phyloP scores from a whole-genome alignment of 257 asterid genomes.

The Solanum medicagineum region DNA sequence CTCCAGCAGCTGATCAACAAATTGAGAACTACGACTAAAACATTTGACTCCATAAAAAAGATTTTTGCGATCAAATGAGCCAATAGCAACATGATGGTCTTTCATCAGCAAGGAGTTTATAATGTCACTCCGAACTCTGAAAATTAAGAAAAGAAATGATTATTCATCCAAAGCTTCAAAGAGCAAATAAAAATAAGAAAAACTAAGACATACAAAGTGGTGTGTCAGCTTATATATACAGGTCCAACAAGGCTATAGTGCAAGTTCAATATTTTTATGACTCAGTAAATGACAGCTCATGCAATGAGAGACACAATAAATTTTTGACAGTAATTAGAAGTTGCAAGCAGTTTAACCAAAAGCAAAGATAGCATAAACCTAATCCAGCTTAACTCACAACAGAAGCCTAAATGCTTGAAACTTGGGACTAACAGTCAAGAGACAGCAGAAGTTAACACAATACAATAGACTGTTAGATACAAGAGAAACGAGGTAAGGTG shows the following conservation, averaged over 20 bases:
- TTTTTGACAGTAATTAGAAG: background rate
- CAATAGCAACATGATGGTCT: background rate
- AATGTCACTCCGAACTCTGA: constrained; percentile 33
- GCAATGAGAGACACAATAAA: background rate
- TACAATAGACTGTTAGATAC: background rate
- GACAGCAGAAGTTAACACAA: background rate
- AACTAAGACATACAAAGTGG: background rate
- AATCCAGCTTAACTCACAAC: background rate
- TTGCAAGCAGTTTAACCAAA: background rate
- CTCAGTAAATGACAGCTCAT: background rate
- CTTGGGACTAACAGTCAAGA: background rate
- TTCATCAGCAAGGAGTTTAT: no score
- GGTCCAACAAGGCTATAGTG: background rate
- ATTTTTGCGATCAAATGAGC: no score
- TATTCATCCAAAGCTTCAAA: constrained; percentile 1
- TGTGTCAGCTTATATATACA: background rate
- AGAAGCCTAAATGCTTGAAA: background rate
- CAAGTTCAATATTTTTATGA: background rate
- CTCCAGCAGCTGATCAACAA: no score
- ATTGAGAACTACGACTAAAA: no score
- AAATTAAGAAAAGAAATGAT: background rate
- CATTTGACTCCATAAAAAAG: no score
- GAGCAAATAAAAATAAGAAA: background rate
- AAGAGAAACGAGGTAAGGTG: background rate
- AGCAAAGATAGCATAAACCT: background rate